Percentiles rank a stretch among this genome's conserved stretches.
Conservation (phyloP, 805 yeast genomes). For the Lipomyces mesembrius region DNA sequence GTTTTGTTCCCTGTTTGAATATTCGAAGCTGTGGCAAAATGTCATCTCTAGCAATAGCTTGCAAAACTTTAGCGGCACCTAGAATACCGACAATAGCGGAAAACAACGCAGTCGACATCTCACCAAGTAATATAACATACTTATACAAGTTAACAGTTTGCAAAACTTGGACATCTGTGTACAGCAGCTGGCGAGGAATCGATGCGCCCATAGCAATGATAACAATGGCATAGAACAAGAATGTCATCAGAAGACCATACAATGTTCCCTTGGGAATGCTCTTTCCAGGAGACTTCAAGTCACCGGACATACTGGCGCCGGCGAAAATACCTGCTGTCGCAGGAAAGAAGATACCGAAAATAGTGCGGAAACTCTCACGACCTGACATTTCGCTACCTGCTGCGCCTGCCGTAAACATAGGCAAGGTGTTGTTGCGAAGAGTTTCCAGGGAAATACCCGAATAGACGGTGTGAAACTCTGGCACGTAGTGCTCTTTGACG, state of each 20-base stretch:
- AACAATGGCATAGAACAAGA: slow-evolving; percentile 75
- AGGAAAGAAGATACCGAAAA: slow-evolving; percentile 96
- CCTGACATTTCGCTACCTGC: slow-evolving; percentile 71
- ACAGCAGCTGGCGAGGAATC: slow-evolving; percentile 76
- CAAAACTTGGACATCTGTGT: slow-evolving; percentile 80
- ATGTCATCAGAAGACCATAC: slow-evolving; percentile 78
- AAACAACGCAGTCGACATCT: slow-evolving; percentile 84
- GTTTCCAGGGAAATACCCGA: slow-evolving; percentile 73
- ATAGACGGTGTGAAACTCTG: slow-evolving; percentile 51
- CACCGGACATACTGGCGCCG: slow-evolving; percentile 99
- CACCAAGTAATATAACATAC: slow-evolving; percentile 79
- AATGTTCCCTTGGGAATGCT: slow-evolving; percentile 94
- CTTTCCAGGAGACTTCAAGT: slow-evolving; percentile 78
- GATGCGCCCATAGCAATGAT: slow-evolving; percentile 79
- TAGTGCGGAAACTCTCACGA: slow-evolving; percentile 76
- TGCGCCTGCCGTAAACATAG: slow-evolving; percentile 84
- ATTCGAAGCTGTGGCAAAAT: slow-evolving; percentile 77
- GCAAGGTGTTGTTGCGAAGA: slow-evolving; percentile 67
- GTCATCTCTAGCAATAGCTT: slow-evolving; percentile 83
- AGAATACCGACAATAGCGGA: slow-evolving; percentile 94
- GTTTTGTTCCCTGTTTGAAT: slow-evolving; percentile 58
- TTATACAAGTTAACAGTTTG: slow-evolving; percentile 79
- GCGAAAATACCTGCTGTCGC: slow-evolving; percentile 99
- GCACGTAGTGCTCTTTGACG: slow-evolving; percentile 62
- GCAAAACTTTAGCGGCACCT: slow-evolving; percentile 89